Base-by-base conservation (phyloP, 257 asterid genomes). In the Nicotiana benthamiana region DNA sequence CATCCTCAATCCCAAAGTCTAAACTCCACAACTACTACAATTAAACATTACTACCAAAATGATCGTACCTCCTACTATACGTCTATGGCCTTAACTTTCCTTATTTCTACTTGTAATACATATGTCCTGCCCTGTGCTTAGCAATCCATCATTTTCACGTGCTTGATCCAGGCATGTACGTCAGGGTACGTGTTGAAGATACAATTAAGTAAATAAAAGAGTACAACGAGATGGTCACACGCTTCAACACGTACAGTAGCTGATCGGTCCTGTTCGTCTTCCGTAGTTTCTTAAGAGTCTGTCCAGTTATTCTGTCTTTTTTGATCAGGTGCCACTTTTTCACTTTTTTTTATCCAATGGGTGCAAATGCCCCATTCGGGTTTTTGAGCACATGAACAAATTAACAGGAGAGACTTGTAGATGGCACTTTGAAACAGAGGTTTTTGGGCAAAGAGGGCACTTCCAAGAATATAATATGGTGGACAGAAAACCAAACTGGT, bases 321-420 rank as follows among this genome's bases (percentile, higher is more conserved):
- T 24, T 70, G 9, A 1, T 24, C 52, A 43, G 46, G 80, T 74
- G 83, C 88, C 81, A 79, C 63, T 60, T 79, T 40, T 40, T 40
- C 48, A 40, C 82, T 57, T 65, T 48, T 66, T 64, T 84, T 82
- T 84, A 82, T 87, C 89, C 75, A 83, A 46, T 11, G 79, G 90
- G 83, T 79, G 46, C 60, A 12, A 84, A 36, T 75, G 18, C 16
- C 8, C 80, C 85, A 75, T 72, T 68, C 61, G 84, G 85, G 8
- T 81, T 88, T 72, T 75, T 82, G 60, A 82, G 88, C 75, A 16
- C 77, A 75, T 80, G 89, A 80, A 79, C 75, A 83, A 64, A 26
- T 75, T 81, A 9, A 74, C 17, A 24, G 78, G 43, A 32, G 79
- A 24, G 1, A 70, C 15, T 6, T 70, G 77, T 43, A 5, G 77